Evolutionary conservation across 495 filamentous ascomycete genomes (phyloP).

Genomic region (Hyaloscypha finlandica): DNA sequence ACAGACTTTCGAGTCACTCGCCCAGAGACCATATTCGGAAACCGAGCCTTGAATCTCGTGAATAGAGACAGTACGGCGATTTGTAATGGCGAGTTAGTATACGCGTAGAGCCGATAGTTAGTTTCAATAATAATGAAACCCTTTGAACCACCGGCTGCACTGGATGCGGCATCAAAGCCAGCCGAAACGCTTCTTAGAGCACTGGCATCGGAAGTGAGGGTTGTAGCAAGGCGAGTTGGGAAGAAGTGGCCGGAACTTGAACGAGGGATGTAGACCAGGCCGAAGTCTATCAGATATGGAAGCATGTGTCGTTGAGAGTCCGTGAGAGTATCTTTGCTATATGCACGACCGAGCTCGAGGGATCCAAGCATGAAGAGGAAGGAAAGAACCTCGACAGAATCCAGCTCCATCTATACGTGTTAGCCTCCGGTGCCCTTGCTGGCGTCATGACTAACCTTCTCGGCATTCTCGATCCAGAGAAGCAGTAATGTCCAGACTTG

Average conservation of each 20-base stretch:
- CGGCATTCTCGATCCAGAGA: slow-evolving; percentile 86
- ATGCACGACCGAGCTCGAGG: slow-evolving; percentile 86
- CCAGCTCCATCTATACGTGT: slow-evolving; percentile 62
- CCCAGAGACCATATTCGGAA: slow-evolving; percentile 88
- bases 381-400: slow-evolving; percentile 87
- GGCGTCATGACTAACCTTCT: slow-evolving; percentile 42
- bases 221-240: slow-evolving; percentile 92
- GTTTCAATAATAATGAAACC: slow-evolving; percentile 97
- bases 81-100: slow-evolving; percentile 88
- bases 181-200: slow-evolving; percentile 63
- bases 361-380: slow-evolving; percentile 96
- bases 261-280: slow-evolving; percentile 71
- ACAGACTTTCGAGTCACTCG: slow-evolving; percentile 86
- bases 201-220: slow-evolving; percentile 80
- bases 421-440: slow-evolving; percentile 28
- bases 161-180: slow-evolving; percentile 53
- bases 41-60: slow-evolving; percentile 78
- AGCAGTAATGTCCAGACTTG: slow-evolving; percentile 96
- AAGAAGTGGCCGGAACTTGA: slow-evolving; percentile 70
- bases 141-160: slow-evolving; percentile 49
- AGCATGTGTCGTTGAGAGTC: slow-evolving; percentile 84
- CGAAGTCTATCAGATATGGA: slow-evolving; percentile 82
- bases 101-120: slow-evolving; percentile 98
- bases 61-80: slow-evolving; percentile 95
- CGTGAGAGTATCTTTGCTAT: slow-evolving; percentile 77